Evolutionary conservation across 768 basidiomycete genomes (phyloP), one percentile per base, ranked within the genome.

Genomic region (Leccinum variicolor): DNA sequence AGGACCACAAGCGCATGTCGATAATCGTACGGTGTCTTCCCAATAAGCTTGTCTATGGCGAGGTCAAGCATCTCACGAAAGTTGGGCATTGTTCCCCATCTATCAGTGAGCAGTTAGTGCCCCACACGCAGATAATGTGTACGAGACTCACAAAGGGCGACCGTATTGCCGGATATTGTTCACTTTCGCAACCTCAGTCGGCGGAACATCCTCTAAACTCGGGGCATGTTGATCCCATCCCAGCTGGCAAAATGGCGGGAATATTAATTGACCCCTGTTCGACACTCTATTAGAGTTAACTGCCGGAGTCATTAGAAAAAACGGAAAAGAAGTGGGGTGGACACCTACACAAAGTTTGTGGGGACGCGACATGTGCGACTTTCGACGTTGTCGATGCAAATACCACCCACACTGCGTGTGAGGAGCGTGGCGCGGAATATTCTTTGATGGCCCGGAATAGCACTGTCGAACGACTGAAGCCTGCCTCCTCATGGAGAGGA

Each of bases 1-100:
- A 63, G 57, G 0, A 63, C 36, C 4, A 57, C 54, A 13, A 63
- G 50, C 8, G 51, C 51, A 28, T 6, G 6, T 14, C 23, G 23
- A 7, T 21, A 3, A 1, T 53, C 6, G 10, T 50, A 10, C 2
- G 1, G 15, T 17, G 15, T 2, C 4, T 11, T 50, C 8, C 46
- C 46, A 4, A 14, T 17, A 7, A 47, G 25, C 46, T 47, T 47
- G 6, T 47, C 1, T 47, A 4, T 1, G 15, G 25, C 46, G 8
- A 47, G 46, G 2, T 25, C 14, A 2, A 47, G 17, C 7, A 9
- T 47, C 7, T 3, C 3, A 3, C 4, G 1, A 23, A 15, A 39
- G 1, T 0, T 9, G 1, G 3, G 6, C 15, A 39, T 36, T 2
- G 54, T 50, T 4, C 4, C 17, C 48, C 54, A 55, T 6, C 54